A percentile compares a stretch with the other conserved stretches of the same genome.
These are phyloP conservation scores for Aquilaria agallochum DNA, from an alignment of 441 rosid genomes.

Conservation along the genomic window DNA sequence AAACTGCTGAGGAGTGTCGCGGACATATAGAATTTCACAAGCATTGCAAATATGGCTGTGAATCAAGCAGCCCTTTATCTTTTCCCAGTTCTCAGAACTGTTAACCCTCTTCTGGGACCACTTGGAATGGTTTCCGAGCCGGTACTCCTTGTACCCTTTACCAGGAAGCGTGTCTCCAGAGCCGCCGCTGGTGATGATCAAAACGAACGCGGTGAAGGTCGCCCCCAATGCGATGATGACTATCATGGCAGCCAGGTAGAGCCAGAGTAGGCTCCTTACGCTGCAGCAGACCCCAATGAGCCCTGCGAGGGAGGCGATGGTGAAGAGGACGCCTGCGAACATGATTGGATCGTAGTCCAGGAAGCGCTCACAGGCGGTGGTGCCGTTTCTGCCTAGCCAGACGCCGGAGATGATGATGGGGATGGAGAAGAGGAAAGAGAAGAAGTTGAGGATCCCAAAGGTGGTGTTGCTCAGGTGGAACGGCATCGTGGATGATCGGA, in stretches of 20 bases:
- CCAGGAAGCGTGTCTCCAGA: constrained; percentile 51
- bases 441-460: constrained; percentile 60
- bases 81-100: constrained; percentile 60
- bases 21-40: constrained; percentile 25
- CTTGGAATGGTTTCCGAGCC: constrained; percentile 65
- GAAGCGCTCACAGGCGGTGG: constrained; percentile 62
- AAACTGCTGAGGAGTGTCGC: constrained; percentile 23
- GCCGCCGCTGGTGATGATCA: constrained; percentile 74
- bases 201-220: constrained; percentile 68
- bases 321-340: constrained; percentile 54
- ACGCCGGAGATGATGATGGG: constrained; percentile 62
- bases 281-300: constrained; percentile 77
- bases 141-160: constrained; percentile 73
- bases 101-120: constrained; percentile 80
- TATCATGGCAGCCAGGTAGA: constrained; percentile 70
- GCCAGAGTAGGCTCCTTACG: constrained; percentile 69
- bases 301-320: constrained; percentile 63
- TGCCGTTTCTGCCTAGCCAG: constrained; percentile 53
- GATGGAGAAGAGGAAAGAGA: constrained; percentile 61
- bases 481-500: constrained; percentile 15
- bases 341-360: constrained; percentile 57
- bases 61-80: constrained; percentile 72
- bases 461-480: constrained; percentile 58
- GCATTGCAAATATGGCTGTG: constrained; percentile 53
- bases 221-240: constrained; percentile 45